Conservation (phyloP, 208 protist genomes). For the Herpetomonas tarakana region DNA sequence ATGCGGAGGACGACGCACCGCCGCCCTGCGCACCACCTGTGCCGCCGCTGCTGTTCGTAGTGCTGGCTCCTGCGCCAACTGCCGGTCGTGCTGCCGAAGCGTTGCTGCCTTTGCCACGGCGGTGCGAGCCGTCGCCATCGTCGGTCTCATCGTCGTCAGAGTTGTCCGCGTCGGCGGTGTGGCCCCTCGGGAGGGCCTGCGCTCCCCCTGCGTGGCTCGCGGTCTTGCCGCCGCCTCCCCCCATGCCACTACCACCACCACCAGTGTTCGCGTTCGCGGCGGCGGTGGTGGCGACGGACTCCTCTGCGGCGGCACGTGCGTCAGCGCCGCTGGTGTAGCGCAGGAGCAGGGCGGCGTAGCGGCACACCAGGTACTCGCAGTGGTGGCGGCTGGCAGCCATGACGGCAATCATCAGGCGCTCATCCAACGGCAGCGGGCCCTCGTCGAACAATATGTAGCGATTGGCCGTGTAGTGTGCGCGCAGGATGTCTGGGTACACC, state of each 20-base stretch:
- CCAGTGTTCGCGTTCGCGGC: background rate
- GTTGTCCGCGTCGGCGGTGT: background rate
- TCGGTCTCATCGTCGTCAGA: background rate
- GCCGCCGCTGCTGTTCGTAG: too few relatives aligned
- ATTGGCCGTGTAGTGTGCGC: slow-evolving; percentile 55
- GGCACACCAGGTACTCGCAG: slow-evolving; percentile 77
- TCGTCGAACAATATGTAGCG: slow-evolving; percentile 74
- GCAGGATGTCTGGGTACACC: slow-evolving; percentile 59
- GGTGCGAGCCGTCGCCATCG: background rate
- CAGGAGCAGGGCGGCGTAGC: slow-evolving; percentile 63
- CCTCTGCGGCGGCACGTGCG: slow-evolving; percentile 10
- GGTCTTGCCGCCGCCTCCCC: background rate
- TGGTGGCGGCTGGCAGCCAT: slow-evolving; percentile 80
- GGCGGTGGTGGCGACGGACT: slow-evolving; percentile 10
- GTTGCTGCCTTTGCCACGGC: background rate
- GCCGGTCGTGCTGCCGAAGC: too few relatives aligned
- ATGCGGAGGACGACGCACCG: too few relatives aligned
- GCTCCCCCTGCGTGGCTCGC: background rate
- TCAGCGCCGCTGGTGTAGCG: slow-evolving; percentile 35
- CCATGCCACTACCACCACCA: background rate
- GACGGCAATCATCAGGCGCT: slow-evolving; percentile 76
- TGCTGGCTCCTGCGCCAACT: too few relatives aligned
- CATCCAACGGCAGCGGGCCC: slow-evolving; percentile 64
- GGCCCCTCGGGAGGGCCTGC: background rate
- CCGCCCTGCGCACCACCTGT: background rate